Evolutionary conservation across 768 basidiomycete genomes (phyloP), one percentile per base, ranked within the genome.

Genomic region (Rhodotorula paludigena): DNA sequence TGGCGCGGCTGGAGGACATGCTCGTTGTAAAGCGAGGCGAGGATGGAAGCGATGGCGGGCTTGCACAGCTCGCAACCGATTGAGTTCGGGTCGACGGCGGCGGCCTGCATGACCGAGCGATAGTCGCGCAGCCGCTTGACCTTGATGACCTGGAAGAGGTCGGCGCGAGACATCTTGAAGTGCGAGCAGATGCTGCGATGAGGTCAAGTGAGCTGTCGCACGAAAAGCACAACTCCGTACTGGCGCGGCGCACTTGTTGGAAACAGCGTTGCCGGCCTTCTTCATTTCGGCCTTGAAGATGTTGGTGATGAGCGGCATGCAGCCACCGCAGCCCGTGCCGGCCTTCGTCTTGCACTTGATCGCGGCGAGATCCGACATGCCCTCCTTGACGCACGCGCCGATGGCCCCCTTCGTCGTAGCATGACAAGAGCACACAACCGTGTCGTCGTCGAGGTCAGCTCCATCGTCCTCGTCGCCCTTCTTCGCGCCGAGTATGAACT

Each of bases 41-140:
- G 77, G 58, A 84, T 81, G 51, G 79, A 80, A 45, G 64, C 83
- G 39, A 88, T 80, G 11, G 82, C 83, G 8, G 88, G 88, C 72
- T 86, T 87, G 79, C 88, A 89, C 32, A 85, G 77, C 77, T 89
- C 88, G 71, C 88, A 89, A 3, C 88, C 88, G 11, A 85, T 71
- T 0, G 84, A 79, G 49, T 82, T 78, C 41, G 80, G 78, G 45
- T 81, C 80, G 30, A 80, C 78, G 28, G 86, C 86, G 5, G 78
- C 79, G 12, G 78, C 78, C 14, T 74, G 72, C 82, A 87, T 84
- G 47, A 88, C 80, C 36, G 83, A 82, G 2, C 76, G 64, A 64
- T 86, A 85, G n/a, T 82, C 84, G 57, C 77, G 81, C 39, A 88
- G 79, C 65, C 83, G 81, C 76, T 86, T 87, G 69, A 88, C 81